Percentiles rank a stretch among this genome's conserved stretches.
phyloP scores from a whole-genome alignment of 1,284 basidiomycete genomes.

The Cryptococcus floricola region DNA sequence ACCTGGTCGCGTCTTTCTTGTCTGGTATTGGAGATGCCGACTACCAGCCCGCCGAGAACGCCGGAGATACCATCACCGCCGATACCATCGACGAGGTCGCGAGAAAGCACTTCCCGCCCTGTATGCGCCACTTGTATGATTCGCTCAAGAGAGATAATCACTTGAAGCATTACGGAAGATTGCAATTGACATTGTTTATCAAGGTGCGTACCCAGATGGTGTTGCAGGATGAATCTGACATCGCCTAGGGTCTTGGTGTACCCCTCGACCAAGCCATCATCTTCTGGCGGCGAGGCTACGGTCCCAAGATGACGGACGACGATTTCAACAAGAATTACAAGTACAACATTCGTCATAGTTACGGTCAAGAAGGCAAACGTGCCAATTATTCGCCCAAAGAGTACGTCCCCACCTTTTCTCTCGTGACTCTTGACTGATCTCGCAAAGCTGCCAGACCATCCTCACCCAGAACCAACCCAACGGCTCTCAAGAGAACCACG shows the following conservation, averaged over 20 bases:
- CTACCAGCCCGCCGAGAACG: constrained; percentile 45
- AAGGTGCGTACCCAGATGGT: constrained; percentile 60
- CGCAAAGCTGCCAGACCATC: constrained; percentile 79
- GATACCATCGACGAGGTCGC: constrained; percentile 92
- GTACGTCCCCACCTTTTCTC: constrained; percentile 49
- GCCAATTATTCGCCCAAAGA: constrained; percentile 92
- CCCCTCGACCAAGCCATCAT: constrained; percentile 90
- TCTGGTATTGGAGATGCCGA: constrained; percentile 64
- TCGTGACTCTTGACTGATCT: background rate
- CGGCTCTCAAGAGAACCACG: constrained; percentile 70
- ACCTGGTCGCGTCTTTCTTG: constrained; percentile 90
- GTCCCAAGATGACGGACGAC: constrained; percentile 72
- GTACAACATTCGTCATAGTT: constrained; percentile 96
- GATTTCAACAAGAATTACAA: constrained; percentile 98
- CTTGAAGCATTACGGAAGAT: constrained; percentile 84
- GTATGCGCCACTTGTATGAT: constrained; percentile 89
- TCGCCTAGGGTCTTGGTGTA: constrained; percentile 74
- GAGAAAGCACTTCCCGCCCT: constrained; percentile 86
- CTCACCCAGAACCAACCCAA: constrained; percentile 68
- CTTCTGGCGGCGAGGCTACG: constrained; percentile 90
- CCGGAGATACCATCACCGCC: constrained; percentile 65
- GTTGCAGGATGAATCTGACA: background rate
- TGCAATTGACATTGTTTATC: constrained; percentile 92
- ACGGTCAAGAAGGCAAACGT: constrained; percentile 89
- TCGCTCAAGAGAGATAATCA: constrained; percentile 74